Evolutionary conservation across 768 basidiomycete species (phyloP), one percentile per base, ranked within the genome.

Genomic region (Multifurca ochricompacta): DNA sequence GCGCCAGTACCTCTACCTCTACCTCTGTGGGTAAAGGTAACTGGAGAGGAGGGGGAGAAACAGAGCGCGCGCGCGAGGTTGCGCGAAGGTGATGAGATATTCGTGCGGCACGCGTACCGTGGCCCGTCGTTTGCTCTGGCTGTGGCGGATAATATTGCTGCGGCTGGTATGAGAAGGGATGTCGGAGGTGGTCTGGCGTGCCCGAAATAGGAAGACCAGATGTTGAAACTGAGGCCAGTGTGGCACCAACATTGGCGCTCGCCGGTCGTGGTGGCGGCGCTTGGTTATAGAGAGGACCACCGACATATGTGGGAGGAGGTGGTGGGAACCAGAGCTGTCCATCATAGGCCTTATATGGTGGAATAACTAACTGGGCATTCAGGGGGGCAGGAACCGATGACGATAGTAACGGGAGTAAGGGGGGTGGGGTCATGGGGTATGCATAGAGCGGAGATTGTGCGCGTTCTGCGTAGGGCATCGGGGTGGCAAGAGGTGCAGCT

Each of bases 11-110:
- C 5, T 70, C 70, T 10, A 65, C 30, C 34, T 28, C 32, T 18
- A 37, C 32, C 27, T 19, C 39, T 14, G 48, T 59, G 3, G 44
- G 59, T 51, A 41, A 57, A 25, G 35, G 59, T 44, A 51, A 75
- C 39, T 32, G 77, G 60, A 80, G 82, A 10, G 82, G 77, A 44
- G 68, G 74, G 6, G 76, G 86, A 23, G 86, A 88, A 21, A 79
- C 78, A 0, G 83, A 81, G 23, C 78, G 78, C 56, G 78, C 69
- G 13, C 83, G 73, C 23, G 79, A 80, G 13, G 77, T 74, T 39
- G 74, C 65, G 45, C 77, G 77, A 9, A 87, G 68, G 58, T 85
- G 82, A 42, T 77, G 77, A 23, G 83, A 68, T 39, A 83, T 74
- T 11, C 82, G 75, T 3, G 77, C 74, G 18, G 83, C 78, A 16